Percentiles rank a stretch among this genome's conserved stretches.
These are phyloP conservation scores for Emmonsiellopsis sp. DNA, from an alignment of 2,329 filamentous ascomycete species.

Conservation along the genomic window DNA sequence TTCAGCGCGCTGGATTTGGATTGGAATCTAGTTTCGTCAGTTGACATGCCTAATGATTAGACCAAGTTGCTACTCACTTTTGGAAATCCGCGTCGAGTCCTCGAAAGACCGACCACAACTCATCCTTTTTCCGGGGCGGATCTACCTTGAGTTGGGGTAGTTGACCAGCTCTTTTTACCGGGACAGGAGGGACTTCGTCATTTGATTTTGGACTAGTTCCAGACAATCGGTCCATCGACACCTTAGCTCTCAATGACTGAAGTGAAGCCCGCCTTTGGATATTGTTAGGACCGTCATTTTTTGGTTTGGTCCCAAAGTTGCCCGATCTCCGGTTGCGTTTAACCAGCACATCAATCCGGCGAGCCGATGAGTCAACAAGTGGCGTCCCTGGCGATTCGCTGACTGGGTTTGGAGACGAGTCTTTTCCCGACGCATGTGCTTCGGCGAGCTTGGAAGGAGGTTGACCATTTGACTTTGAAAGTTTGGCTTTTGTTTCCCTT, in stretches of 20 bases:
- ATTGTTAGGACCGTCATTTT: slow-evolving; percentile 21
- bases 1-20: slow-evolving; percentile 65
- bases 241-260: slow-evolving; percentile 30
- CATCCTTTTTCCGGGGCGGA: slow-evolving; percentile 52
- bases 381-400: not conserved
- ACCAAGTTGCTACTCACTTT: slow-evolving; percentile 40
- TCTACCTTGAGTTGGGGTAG: slow-evolving; percentile 17
- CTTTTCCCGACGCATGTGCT: not conserved
- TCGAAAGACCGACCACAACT: slow-evolving; percentile 59
- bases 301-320: slow-evolving; percentile 26
- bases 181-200: slow-evolving; percentile 39
- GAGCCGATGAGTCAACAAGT: not conserved
- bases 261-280: slow-evolving; percentile 31
- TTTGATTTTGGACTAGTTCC: slow-evolving; percentile 33
- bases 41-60: not conserved
- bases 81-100: slow-evolving; percentile 59
- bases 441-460: not conserved
- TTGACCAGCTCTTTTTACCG: slow-evolving; percentile 30
- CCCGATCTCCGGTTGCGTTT: slow-evolving; percentile 12
- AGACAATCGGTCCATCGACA: slow-evolving; percentile 40
- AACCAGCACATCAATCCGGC: not conserved
- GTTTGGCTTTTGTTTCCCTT: slow-evolving; percentile 19
- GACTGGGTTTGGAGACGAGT: not conserved
- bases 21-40: slow-evolving; percentile 46
- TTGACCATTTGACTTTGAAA: not conserved